Conservation (phyloP, 805 yeast genomes). For the Starmerella floris region DNA sequence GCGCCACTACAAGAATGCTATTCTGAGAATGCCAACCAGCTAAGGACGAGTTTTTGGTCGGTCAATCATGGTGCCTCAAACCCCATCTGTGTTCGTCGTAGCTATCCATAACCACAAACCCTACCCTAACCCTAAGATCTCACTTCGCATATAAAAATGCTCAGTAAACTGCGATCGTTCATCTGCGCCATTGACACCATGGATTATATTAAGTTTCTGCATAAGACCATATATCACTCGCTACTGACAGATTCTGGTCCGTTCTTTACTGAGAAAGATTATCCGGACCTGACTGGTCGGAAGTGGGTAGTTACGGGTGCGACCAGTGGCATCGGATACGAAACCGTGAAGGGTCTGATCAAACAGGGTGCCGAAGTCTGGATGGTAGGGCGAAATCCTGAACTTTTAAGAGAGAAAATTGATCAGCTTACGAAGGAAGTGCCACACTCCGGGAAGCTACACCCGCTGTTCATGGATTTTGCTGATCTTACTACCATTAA, state of each 20-base stretch:
- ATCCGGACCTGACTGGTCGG: slow-evolving; percentile 28
- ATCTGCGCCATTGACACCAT: too few relatives aligned
- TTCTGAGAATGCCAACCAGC: too few relatives aligned
- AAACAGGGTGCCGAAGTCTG: slow-evolving; percentile 28
- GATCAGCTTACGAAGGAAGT: slow-evolving; percentile 24
- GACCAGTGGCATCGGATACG: slow-evolving; percentile 20
- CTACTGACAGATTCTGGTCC: slow-evolving; percentile 5
- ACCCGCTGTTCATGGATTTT: slow-evolving; percentile 18
- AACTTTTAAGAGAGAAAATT: slow-evolving; percentile 27
- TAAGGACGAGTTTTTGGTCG: too few relatives aligned
- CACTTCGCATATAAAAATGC: too few relatives aligned
- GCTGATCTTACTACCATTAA: slow-evolving; percentile 20
- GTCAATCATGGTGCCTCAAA: too few relatives aligned
- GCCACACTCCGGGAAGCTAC: slow-evolving; percentile 19
- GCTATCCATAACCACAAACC: too few relatives aligned
- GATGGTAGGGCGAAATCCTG: slow-evolving; percentile 29
- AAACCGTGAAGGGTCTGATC: slow-evolving; percentile 9
- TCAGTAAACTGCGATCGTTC: too few relatives aligned
- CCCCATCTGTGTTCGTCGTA: too few relatives aligned
- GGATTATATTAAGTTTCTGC: neutral
- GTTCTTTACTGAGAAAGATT: slow-evolving; percentile 6
- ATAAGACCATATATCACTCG: neutral
- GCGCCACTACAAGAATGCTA: too few relatives aligned
- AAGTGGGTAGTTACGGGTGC: slow-evolving; percentile 24
- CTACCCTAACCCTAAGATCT: too few relatives aligned